Conservation (phyloP, 148 eudicot genomes). For the Dianthus caryophyllus region DNA sequence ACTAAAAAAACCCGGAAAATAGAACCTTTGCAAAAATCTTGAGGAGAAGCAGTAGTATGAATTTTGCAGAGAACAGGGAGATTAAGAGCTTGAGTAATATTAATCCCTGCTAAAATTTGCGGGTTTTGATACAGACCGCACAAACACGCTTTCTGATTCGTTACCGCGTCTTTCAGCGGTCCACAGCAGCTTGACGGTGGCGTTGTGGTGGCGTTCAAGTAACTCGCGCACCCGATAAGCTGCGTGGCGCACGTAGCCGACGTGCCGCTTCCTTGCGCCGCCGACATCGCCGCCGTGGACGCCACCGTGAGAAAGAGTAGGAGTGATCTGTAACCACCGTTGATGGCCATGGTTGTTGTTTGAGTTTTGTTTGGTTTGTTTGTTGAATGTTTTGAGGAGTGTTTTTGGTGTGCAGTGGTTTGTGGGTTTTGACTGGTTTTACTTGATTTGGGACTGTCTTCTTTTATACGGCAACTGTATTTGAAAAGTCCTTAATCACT, state of each 20-base stretch:
- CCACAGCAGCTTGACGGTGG: constrained; percentile 33
- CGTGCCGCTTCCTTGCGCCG: constrained; percentile 12
- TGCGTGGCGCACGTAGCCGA: constrained; percentile 20
- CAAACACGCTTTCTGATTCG: constrained; percentile 29
- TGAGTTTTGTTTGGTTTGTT: too few species aligned
- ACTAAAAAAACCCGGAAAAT: neutral
- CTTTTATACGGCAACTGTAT: too few species aligned
- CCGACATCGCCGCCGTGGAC: too few species aligned
- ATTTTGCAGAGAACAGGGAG: constrained; percentile 32
- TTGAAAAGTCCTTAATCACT: too few species aligned
- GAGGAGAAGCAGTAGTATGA: constrained; percentile 13
- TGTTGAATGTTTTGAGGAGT: too few species aligned
- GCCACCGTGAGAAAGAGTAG: neutral
- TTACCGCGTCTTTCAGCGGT: constrained; percentile 31
- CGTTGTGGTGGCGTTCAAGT: constrained; percentile 26
- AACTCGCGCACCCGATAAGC: constrained; percentile 16
- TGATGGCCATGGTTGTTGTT: too few species aligned
- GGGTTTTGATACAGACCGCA: constrained; percentile 33
- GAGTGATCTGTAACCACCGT: too few species aligned
- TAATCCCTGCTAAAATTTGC: constrained; percentile 17
- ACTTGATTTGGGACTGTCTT: too few species aligned
- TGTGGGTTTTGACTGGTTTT: too few species aligned
- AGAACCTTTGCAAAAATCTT: constrained; percentile 30
- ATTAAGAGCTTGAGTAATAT: constrained; percentile 34
- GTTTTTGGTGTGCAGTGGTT: too few species aligned